Percentiles rank a stretch among this genome's conserved stretches.
Evolutionary conservation across 306 rosid genomes (phyloP).

Genomic region (Vigna trinervia): DNA sequence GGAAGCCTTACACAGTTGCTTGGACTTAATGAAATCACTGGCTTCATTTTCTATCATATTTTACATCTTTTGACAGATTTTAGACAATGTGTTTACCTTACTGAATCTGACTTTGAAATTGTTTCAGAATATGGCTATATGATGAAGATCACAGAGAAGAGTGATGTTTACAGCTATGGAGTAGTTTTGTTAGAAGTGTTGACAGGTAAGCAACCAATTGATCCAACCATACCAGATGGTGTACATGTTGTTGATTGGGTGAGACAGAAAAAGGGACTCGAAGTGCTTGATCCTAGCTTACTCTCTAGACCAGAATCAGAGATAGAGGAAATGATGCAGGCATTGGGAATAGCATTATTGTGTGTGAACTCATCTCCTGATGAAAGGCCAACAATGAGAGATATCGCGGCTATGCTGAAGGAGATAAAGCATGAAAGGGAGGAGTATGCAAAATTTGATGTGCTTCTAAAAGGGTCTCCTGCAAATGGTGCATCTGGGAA

Average conservation of each 20-base stretch:
- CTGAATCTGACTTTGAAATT: slow-evolving; percentile 18
- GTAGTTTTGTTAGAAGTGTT: slow-evolving; percentile 82
- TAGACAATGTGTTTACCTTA: too few species aligned
- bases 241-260: slow-evolving; percentile 95
- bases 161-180: slow-evolving; percentile 87
- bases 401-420: slow-evolving; percentile 87
- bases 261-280: slow-evolving; percentile 69
- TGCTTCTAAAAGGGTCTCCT: slow-evolving; percentile 78
- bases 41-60: slow-evolving; percentile 7
- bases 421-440: slow-evolving; percentile 86
- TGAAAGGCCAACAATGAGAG: slow-evolving; percentile 96
- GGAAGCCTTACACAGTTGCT: slow-evolving; percentile 1
- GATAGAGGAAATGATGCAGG: slow-evolving; percentile 85
- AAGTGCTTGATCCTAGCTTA: slow-evolving; percentile 73
- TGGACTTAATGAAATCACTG: neutral
- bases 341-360: slow-evolving; percentile 86
- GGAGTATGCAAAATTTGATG: slow-evolving; percentile 87
- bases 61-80: neutral
- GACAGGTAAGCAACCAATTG: slow-evolving; percentile 96
- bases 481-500: slow-evolving; percentile 44
- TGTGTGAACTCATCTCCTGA: slow-evolving; percentile 84
- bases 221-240: slow-evolving; percentile 94
- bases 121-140: slow-evolving; percentile 87
- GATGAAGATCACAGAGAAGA: slow-evolving; percentile 80
- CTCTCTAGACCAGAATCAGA: slow-evolving; percentile 81